phyloP scores from a whole-genome alignment of 495 filamentous ascomycete species.

The Neurospora sp. region DNA sequence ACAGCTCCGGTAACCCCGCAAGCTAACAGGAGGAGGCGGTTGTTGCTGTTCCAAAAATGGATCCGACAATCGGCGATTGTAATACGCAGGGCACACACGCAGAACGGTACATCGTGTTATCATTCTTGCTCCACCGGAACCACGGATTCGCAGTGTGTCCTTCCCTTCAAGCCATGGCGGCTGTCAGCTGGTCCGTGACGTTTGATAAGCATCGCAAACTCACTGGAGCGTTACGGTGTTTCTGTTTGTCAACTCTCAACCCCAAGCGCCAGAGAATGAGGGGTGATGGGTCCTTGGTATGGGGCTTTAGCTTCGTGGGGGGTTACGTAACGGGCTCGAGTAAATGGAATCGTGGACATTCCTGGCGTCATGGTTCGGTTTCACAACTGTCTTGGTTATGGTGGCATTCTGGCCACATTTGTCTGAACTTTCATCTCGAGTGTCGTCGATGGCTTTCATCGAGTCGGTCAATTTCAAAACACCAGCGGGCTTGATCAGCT shows the following conservation, averaged over 20 bases:
- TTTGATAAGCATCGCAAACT: not conserved
- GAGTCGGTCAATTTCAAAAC: not conserved
- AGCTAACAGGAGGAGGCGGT: not conserved
- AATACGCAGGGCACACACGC: not conserved
- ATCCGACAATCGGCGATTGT: conserved; percentile 5
- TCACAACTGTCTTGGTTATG: not conserved
- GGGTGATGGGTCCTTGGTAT: not conserved
- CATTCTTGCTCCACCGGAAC: not conserved
- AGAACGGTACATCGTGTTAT: not conserved
- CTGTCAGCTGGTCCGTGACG: not conserved
- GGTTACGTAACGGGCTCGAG: not conserved
- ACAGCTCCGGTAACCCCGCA: too few species aligned
- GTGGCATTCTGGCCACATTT: not conserved
- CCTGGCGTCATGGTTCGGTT: not conserved
- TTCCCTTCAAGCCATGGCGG: not conserved
- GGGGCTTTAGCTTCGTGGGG: not conserved
- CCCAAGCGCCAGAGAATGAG: not conserved
- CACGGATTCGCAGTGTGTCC: not conserved
- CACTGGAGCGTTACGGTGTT: not conserved
- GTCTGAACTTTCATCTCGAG: not conserved
- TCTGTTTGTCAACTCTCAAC: not conserved
- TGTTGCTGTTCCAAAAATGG: not conserved
- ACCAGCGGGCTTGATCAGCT: not conserved
- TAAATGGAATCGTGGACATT: not conserved
- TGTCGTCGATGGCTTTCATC: not conserved